Conservation (phyloP, 2,329 filamentous ascomycete genomes). For the Xylariaceae sp. region DNA sequence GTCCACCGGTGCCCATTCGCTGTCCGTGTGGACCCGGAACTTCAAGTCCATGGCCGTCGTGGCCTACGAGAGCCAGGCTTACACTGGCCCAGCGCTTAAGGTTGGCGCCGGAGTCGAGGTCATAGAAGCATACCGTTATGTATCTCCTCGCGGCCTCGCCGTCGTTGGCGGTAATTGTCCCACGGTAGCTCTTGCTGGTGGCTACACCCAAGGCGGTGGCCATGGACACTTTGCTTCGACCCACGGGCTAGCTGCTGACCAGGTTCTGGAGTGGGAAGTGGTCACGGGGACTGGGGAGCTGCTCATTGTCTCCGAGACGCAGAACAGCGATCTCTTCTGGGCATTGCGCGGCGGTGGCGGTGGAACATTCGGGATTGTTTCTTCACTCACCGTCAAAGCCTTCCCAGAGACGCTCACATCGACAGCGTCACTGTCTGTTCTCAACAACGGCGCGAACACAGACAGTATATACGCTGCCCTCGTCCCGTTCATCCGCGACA, state of each 20-base stretch:
- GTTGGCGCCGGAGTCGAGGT: neutral
- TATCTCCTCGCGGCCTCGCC: neutral
- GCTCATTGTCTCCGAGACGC: slow-evolving; percentile 43
- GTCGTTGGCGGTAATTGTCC: neutral
- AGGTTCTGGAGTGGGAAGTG: slow-evolving; percentile 1
- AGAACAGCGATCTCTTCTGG: slow-evolving; percentile 60
- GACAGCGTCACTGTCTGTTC: slow-evolving; percentile 3
- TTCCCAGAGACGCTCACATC: slow-evolving; percentile 3
- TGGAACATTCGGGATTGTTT: slow-evolving; percentile 56
- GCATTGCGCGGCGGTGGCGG: slow-evolving; percentile 58
- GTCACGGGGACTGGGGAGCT: slow-evolving; percentile 36
- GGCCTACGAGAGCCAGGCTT: neutral
- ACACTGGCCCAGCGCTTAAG: neutral
- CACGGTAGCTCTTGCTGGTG: neutral
- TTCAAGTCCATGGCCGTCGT: neutral
- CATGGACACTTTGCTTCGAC: slow-evolving; percentile 50
- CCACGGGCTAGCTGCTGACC: slow-evolving; percentile 56
- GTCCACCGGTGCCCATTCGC: neutral
- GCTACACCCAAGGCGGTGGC: slow-evolving; percentile 46
- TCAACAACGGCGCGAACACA: slow-evolving; percentile 5
- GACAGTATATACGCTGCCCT: slow-evolving; percentile 31
- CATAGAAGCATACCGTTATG: neutral
- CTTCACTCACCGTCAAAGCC: slow-evolving; percentile 19
- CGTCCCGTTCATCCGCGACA: slow-evolving; percentile 30
- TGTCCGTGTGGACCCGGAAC: neutral